phyloP scores from a whole-genome alignment of 2,329 filamentous ascomycete genomes.

The Exophiala sideris region DNA sequence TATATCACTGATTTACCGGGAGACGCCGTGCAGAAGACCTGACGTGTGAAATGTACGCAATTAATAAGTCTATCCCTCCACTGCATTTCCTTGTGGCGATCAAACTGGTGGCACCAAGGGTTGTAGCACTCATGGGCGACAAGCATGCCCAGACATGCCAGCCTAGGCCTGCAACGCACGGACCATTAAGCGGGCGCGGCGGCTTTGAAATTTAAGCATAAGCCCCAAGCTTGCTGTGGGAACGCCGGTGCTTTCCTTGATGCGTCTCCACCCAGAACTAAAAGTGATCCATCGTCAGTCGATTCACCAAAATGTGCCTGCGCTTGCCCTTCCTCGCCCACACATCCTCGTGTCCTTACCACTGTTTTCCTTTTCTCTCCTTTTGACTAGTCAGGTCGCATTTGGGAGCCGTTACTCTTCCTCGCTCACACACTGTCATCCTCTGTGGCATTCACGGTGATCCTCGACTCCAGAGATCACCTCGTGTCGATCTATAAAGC shows the following conservation, averaged over 20 bases:
- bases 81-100: not conserved
- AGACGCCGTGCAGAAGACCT: too few species aligned
- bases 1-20: not conserved
- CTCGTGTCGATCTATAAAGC: too few species aligned
- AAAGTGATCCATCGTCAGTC: not conserved
- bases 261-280: not conserved
- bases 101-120: not conserved
- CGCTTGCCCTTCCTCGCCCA: too few species aligned
- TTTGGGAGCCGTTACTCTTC: too few species aligned
- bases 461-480: too few species aligned
- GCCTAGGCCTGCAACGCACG: not conserved
- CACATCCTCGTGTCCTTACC: not conserved
- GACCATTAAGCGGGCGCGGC: constrained; percentile 7
- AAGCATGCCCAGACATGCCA: not conserved
- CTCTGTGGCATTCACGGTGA: too few species aligned
- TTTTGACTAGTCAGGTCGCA: too few species aligned
- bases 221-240: constrained; percentile 20
- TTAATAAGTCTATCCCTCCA: too few species aligned
- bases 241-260: constrained; percentile 2
- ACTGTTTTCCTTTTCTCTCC: too few species aligned
- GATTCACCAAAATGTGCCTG: too few species aligned
- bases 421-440: too few species aligned
- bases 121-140: not conserved
- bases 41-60: too few species aligned
- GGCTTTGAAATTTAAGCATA: constrained; percentile 20